Evolutionary conservation across 257 asterid genomes (phyloP).

Genomic region (Nicotiana noctiflora): DNA sequence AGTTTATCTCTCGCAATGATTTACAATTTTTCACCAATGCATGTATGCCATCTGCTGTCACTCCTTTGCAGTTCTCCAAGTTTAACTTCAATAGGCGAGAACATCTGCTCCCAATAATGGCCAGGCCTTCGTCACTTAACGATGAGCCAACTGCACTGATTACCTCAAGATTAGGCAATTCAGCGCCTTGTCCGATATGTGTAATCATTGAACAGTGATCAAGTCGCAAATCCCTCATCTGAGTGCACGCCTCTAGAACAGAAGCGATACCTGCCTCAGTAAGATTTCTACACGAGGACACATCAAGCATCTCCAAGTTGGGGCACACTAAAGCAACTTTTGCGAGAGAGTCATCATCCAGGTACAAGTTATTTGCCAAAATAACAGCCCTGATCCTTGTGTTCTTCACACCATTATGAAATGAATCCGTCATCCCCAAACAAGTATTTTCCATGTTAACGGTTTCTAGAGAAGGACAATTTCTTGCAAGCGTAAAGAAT

Average conservation of each 20-base stretch:
- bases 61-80: constrained; percentile 7
- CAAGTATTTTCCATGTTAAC: constrained; percentile 6
- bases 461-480: constrained; percentile 9
- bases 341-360: neutral
- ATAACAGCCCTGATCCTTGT: constrained; percentile 1
- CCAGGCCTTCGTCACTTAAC: constrained; percentile 12
- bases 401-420: neutral
- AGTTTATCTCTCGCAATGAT: constrained; percentile 15
- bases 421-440: neutral
- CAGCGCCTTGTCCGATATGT: constrained; percentile 1
- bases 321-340: constrained; percentile 11
- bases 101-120: constrained; percentile 14
- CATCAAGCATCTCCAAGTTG: constrained; percentile 12
- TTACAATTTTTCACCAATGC: neutral
- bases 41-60: constrained; percentile 10
- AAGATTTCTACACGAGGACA: constrained; percentile 3
- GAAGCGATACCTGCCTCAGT: constrained; percentile 10
- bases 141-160: constrained; percentile 9
- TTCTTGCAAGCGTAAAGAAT: constrained; percentile 1
- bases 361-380: neutral
- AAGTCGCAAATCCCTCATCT: constrained; percentile 8
- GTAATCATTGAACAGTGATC: neutral
- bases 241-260: constrained; percentile 10
- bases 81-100: constrained; percentile 6
- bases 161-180: constrained; percentile 14